Percentiles rank a stretch among this genome's conserved stretches.
These are phyloP conservation scores for Phytopythium helicoides DNA, from an alignment of 352 stramenopile genomes.

Conservation along the genomic window DNA sequence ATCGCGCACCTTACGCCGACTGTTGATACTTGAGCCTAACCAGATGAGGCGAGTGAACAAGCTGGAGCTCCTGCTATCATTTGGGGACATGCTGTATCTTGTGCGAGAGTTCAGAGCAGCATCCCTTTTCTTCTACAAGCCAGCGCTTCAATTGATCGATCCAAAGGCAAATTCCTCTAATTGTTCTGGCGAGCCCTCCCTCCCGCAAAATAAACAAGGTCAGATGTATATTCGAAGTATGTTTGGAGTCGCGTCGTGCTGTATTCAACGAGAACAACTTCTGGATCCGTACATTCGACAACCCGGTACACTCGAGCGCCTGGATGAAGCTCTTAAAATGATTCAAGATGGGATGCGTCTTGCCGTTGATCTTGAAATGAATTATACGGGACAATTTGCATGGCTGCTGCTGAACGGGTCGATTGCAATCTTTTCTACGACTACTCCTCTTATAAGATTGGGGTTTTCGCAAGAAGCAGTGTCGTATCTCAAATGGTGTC, in stretches of 20 bases:
- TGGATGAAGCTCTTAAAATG: slow-evolving; percentile 29
- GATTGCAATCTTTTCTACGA: slow-evolving; percentile 51
- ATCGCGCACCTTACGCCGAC: slow-evolving; percentile 22
- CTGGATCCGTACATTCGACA: slow-evolving; percentile 36
- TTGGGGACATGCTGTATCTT: slow-evolving; percentile 51
- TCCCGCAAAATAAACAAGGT: slow-evolving; percentile 3
- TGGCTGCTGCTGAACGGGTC: slow-evolving; percentile 74
- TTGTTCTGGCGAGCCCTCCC: neutral
- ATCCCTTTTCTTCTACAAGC: slow-evolving; percentile 46
- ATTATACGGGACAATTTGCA: slow-evolving; percentile 24
- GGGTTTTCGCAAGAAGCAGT: slow-evolving; percentile 57
- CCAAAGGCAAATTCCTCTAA: neutral
- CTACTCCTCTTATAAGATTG: slow-evolving; percentile 37
- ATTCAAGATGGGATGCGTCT: slow-evolving; percentile 46
- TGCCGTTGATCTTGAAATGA: slow-evolving; percentile 32
- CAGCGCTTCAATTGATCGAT: slow-evolving; percentile 16
- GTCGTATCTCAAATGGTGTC: slow-evolving; percentile 57
- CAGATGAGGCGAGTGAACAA: slow-evolving; percentile 40
- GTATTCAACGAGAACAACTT: slow-evolving; percentile 31
- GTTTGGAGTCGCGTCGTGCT: slow-evolving; percentile 45
- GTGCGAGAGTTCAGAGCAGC: slow-evolving; percentile 46
- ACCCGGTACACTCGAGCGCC: slow-evolving; percentile 47
- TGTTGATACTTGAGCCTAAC: slow-evolving; percentile 24
- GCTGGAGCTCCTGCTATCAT: slow-evolving; percentile 29
- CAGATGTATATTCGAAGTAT: slow-evolving; percentile 39